Evolutionary conservation across 2,329 filamentous ascomycete genomes (phyloP).

Genomic region (Colletotrichum spaethianum): DNA sequence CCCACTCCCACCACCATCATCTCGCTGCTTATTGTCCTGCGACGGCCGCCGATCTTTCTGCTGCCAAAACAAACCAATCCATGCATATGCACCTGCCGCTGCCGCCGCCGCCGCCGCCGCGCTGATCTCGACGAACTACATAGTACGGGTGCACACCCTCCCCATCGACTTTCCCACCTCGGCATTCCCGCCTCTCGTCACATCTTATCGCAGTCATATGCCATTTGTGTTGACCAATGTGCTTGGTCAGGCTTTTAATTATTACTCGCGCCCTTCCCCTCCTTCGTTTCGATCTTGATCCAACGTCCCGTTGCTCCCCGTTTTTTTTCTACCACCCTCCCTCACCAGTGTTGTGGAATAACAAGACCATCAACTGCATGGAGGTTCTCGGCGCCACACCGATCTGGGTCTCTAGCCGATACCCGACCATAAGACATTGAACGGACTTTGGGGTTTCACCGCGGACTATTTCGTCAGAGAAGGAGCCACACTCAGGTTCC

Average conservation of each 20-base stretch:
- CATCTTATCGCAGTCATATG: slow-evolving; percentile 1
- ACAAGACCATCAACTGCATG: background rate
- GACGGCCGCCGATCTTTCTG: background rate
- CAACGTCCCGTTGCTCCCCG: background rate
- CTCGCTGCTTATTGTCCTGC: background rate
- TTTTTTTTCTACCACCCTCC: background rate
- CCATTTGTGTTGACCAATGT: background rate
- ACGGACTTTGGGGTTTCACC: slow-evolving; percentile 6
- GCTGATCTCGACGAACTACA: background rate
- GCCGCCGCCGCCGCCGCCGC: background rate
- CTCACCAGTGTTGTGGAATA: slow-evolving; percentile 7
- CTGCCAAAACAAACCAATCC: background rate
- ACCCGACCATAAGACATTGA: background rate
- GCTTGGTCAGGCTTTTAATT: background rate
- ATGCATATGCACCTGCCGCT: background rate
- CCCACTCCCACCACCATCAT: background rate
- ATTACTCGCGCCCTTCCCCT: slow-evolving; percentile 2
- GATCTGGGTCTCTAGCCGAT: background rate
- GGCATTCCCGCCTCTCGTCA: too few relatives aligned
- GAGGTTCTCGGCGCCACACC: slow-evolving; percentile 3
- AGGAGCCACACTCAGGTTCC: background rate
- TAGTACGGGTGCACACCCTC: background rate
- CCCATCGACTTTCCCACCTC: background rate
- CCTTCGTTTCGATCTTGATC: background rate
- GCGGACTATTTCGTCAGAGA: slow-evolving; percentile 1